Conservation (phyloP, 2,329 filamentous ascomycete genomes). For the Escovopsis sp. region DNA sequence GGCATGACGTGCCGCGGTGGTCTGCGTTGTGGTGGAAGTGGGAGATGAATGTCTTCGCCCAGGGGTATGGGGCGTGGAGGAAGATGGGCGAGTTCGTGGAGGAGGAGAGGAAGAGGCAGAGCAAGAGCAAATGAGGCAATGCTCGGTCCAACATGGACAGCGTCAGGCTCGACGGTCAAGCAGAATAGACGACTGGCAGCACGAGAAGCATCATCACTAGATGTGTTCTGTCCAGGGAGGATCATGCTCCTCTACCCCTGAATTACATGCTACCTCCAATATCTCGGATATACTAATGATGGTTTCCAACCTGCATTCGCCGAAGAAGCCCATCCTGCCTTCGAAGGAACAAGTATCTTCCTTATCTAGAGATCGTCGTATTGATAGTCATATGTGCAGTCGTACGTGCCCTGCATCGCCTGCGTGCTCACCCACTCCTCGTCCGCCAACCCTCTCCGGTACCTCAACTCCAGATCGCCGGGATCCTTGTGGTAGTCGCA, state of each 20-base stretch:
- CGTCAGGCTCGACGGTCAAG: no score
- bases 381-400: conserved; percentile 28
- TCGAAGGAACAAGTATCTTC: neutral
- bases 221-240: neutral
- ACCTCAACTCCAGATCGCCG: conserved; percentile 40
- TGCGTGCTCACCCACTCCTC: conserved; percentile 52
- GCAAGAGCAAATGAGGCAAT: conserved; percentile 10
- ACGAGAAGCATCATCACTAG: neutral
- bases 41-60: conserved; percentile 36
- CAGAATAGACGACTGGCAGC: neutral
- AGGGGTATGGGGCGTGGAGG: conserved; percentile 35
- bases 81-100: conserved; percentile 36
- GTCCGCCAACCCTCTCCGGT: conserved; percentile 38
- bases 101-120: conserved; percentile 25
- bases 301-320: no score
- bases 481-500: conserved; percentile 68
- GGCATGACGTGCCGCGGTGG: conserved; percentile 31
- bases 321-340: no score
- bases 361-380: conserved; percentile 15
- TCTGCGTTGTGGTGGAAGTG: conserved; percentile 40
- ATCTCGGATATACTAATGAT: no score
- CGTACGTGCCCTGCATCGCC: conserved; percentile 41
- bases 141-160: no score
- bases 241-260: neutral
- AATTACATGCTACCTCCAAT: no score